Conservation (phyloP, 176 grass and related monocot genomes). For the Aegilops sharonensis region DNA sequence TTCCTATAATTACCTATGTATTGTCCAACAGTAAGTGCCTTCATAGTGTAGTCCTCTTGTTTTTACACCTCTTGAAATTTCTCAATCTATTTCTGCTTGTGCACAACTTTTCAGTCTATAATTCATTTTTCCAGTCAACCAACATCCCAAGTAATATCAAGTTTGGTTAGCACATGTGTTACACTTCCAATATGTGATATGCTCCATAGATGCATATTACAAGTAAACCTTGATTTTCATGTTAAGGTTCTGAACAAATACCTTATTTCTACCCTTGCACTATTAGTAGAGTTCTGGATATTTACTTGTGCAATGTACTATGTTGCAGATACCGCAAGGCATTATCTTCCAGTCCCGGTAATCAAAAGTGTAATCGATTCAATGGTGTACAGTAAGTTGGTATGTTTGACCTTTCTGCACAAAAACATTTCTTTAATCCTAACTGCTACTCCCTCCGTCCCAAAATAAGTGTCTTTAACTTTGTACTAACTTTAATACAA, state of each 20-base stretch:
- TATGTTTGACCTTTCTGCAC: conserved; percentile 34
- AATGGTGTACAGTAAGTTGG: conserved; percentile 96
- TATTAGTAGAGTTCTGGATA: background rate
- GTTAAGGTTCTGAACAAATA: conserved; percentile 9
- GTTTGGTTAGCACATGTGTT: background rate
- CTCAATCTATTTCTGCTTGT: background rate
- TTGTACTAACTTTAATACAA: too few species aligned
- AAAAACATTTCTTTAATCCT: background rate
- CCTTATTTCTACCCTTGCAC: background rate
- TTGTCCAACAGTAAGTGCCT: background rate
- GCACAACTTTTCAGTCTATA: background rate
- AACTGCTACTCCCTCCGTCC: background rate
- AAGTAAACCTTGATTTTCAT: conserved; percentile 8
- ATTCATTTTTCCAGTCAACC: background rate
- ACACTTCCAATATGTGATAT: background rate
- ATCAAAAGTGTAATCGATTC: conserved; percentile 97
- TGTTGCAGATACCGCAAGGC: conserved; percentile 85
- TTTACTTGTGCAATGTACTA: conserved; percentile 1
- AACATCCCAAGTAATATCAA: background rate
- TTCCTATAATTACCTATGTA: background rate
- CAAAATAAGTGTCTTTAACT: too few species aligned
- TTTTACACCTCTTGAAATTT: background rate
- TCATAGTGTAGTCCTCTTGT: background rate
- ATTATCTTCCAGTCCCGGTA: conserved; percentile 89
- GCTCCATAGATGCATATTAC: background rate